phyloP scores from a whole-genome alignment of 768 basidiomycete genomes.

The Tulasnella calospora region DNA sequence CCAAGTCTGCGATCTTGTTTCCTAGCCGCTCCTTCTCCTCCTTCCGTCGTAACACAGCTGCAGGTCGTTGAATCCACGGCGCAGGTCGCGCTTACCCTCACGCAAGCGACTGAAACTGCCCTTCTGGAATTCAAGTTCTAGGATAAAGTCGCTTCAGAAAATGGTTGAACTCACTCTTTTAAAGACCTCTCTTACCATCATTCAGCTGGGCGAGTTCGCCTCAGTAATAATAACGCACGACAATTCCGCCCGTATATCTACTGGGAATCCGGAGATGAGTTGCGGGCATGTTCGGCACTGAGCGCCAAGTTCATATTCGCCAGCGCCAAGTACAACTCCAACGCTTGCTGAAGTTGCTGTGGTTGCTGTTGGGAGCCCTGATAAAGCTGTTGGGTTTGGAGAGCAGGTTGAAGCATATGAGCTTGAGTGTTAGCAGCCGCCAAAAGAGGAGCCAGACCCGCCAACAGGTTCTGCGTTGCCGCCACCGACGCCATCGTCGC shows the following conservation, averaged over 20 bases:
- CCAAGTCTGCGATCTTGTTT: slow-evolving; percentile 70
- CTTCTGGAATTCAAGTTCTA: slow-evolving; percentile 78
- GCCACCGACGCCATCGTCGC: background rate
- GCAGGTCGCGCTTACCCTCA: slow-evolving; percentile 72
- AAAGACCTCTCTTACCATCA: too few species aligned
- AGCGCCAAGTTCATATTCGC: slow-evolving; percentile 4
- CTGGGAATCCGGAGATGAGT: background rate
- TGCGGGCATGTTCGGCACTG: background rate
- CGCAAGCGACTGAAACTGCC: slow-evolving; percentile 70
- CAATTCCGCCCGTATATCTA: background rate
- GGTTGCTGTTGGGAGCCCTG: background rate
- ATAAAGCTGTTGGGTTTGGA: background rate
- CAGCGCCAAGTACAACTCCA: background rate
- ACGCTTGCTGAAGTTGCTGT: background rate
- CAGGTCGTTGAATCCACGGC: slow-evolving; percentile 70
- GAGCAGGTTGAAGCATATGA: background rate
- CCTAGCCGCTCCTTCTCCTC: slow-evolving; percentile 85
- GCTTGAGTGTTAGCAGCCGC: background rate
- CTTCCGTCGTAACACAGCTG: slow-evolving; percentile 74
- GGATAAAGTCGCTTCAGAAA: too few species aligned
- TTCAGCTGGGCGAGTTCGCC: too few species aligned
- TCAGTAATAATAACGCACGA: too few species aligned
- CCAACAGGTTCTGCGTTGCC: background rate
- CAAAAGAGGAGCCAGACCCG: background rate
- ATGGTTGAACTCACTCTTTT: too few species aligned